phyloP scores from a whole-genome alignment of 208 protist genomes.

The Endotrypanum monterogeii region DNA sequence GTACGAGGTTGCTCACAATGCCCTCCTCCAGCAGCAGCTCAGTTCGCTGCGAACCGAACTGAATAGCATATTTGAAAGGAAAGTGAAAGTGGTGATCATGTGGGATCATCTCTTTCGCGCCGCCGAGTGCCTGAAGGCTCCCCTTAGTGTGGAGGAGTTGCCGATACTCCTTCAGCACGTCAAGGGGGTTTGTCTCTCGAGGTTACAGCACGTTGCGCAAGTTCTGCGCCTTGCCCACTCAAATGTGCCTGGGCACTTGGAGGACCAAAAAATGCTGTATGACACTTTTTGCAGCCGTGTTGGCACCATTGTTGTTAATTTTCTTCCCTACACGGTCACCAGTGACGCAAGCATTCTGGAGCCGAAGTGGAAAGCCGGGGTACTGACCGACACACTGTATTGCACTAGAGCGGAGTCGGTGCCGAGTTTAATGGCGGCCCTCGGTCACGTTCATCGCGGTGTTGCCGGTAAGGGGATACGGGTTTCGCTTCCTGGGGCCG shows the following conservation, averaged over 20 bases:
- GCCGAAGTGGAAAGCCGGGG: constrained; percentile 30
- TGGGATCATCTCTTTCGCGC: constrained; percentile 63
- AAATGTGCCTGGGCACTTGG: constrained; percentile 6
- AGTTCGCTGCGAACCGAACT: constrained; percentile 41
- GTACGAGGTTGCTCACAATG: constrained; percentile 56
- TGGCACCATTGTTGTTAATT: constrained; percentile 51
- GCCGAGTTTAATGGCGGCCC: constrained; percentile 16
- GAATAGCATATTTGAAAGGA: constrained; percentile 43
- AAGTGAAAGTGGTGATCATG: constrained; percentile 58
- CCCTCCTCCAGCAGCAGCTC: constrained; percentile 50
- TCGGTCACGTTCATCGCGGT: constrained; percentile 18
- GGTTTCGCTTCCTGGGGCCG: background rate
- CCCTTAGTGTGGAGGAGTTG: constrained; percentile 36
- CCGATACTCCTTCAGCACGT: constrained; percentile 48
- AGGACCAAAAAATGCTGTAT: constrained; percentile 32
- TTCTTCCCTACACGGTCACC: constrained; percentile 21
- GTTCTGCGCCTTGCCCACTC: constrained; percentile 34
- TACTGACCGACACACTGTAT: constrained; percentile 46
- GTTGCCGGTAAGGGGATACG: constrained; percentile 6
- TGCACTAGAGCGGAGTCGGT: constrained; percentile 28
- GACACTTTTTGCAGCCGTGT: constrained; percentile 59
- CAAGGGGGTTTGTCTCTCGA: constrained; percentile 42
- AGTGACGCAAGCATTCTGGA: constrained; percentile 15
- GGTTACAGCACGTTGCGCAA: constrained; percentile 54
- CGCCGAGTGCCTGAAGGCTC: constrained; percentile 19